Conservation (phyloP, 1,139 yeast genomes). For the Lodderomyces parapsilosis region DNA sequence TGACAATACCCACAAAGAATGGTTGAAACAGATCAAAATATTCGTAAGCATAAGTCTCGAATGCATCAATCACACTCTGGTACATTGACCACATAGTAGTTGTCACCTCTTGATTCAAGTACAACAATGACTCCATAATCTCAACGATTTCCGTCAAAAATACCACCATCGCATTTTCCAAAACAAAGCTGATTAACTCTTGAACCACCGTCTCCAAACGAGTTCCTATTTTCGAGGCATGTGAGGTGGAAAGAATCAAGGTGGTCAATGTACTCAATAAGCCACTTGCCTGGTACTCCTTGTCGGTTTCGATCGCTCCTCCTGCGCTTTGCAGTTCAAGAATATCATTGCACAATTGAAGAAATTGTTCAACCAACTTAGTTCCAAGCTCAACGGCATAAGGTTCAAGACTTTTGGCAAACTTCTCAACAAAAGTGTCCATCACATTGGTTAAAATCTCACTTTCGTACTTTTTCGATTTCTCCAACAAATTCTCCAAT, state of each 20-base stretch:
- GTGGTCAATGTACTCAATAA: conserved; percentile 51
- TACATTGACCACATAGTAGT: conserved; percentile 51
- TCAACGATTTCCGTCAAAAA: conserved; percentile 51
- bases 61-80: conserved; percentile 42
- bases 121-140: conserved; percentile 47
- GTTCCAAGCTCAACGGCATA: conserved; percentile 51
- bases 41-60: conserved; percentile 54
- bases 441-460: conserved; percentile 55
- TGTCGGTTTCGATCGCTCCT: conserved; percentile 35
- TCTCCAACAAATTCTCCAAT: conserved; percentile 51
- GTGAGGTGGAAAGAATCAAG: conserved; percentile 51
- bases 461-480: conserved; percentile 51
- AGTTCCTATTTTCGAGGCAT: conserved; percentile 45
- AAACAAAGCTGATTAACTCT: conserved; percentile 43
- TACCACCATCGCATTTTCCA: conserved; percentile 48
- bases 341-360: conserved; percentile 44
- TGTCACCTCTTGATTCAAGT: conserved; percentile 39
- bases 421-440: conserved; percentile 56
- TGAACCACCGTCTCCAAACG: conserved; percentile 40
- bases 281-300: conserved; percentile 55
- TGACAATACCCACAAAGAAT: conserved; percentile 49
- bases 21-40: conserved; percentile 50
- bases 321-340: conserved; percentile 30
- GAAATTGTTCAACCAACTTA: conserved; percentile 49
- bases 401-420: conserved; percentile 54